Evolutionary conservation across 2,329 filamentous ascomycete genomes (phyloP).

Genomic region (Aspergillus tubingensis): DNA sequence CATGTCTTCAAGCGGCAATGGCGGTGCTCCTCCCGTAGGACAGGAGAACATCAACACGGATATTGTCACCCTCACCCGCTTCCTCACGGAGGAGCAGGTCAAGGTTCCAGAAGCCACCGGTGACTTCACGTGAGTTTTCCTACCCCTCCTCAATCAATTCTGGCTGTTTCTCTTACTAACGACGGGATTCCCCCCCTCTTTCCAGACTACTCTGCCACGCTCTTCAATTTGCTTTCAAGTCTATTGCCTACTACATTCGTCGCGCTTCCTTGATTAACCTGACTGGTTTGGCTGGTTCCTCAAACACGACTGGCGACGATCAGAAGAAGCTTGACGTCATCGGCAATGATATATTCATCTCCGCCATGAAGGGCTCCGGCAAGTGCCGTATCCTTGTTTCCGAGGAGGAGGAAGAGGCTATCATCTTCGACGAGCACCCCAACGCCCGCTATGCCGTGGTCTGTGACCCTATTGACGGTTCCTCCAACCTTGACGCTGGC

Average conservation of each 20-base stretch:
- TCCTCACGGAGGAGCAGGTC: slow-evolving; percentile 91
- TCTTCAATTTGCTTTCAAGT: slow-evolving; percentile 99
- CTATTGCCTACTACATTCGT: slow-evolving; percentile 98
- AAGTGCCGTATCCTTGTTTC: slow-evolving; percentile 93
- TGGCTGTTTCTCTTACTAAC: not conserved
- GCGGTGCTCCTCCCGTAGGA: slow-evolving; percentile 56
- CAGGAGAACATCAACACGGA: slow-evolving; percentile 88
- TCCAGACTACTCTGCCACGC: slow-evolving; percentile 89
- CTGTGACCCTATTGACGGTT: slow-evolving; percentile 97
- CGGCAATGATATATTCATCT: slow-evolving; percentile 96
- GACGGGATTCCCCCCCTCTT: not conserved
- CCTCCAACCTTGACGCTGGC: slow-evolving; percentile 94
- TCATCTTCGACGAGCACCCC: slow-evolving; percentile 77
- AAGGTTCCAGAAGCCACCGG: slow-evolving; percentile 94
- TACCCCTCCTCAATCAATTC: not conserved
- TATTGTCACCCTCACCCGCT: slow-evolving; percentile 92
- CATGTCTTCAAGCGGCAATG: slow-evolving; percentile 46
- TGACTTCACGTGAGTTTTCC: slow-evolving; percentile 83
- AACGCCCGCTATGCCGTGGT: slow-evolving; percentile 86
- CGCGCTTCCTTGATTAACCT: slow-evolving; percentile 93
- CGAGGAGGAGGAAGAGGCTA: slow-evolving; percentile 92
- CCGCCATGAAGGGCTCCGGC: slow-evolving; percentile 88
- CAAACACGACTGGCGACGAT: slow-evolving; percentile 94
- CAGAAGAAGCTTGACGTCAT: slow-evolving; percentile 99
- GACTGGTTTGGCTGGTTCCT: slow-evolving; percentile 88